Base-by-base conservation (phyloP, 73 alveolate species). In the Stentor coeruleus region DNA sequence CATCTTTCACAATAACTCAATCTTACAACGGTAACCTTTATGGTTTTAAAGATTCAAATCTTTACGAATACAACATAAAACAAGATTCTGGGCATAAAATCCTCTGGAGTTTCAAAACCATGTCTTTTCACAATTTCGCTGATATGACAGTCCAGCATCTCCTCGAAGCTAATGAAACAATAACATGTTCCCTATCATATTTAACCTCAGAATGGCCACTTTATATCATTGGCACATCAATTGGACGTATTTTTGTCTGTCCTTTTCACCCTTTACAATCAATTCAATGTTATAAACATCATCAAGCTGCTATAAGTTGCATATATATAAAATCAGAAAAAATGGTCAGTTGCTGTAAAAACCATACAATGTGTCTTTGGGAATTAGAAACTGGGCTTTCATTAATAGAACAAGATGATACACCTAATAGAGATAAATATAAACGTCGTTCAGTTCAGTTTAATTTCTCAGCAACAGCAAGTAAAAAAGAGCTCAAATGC, bases 231-330 rank as follows among this genome's bases (percentile, higher is more conserved):
- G 79, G 79, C 49, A 66, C 79, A 28, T 66, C 79, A 0, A 28
- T 31, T 28, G 79, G 79, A 2, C n/a, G 33, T 20, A 66, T 66
- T 26, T 20, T 26, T 33, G n/a, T 66, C 0, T 26, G 39, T 33
- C 79, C 36, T 1, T 66, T 66, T 66, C 79, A 66, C 49, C 79
- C 79, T 66, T 20, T 20, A 20, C 79, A 66, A 2, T 31, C 37
- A 1, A 40, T 66, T 31, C 37, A 66, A 28, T 11, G n/a, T 15
- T 66, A 26, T 66, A 11, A 20, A 37, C 33, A 33, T 2, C 79
- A 66, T 2, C n/a, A 33, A 20, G 1, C 79, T 20, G 49, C 79
- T 66, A 66, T 66, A 20, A 66, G 49, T 31, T 66, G 79, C 39
- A 20, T 66, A 28, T 66, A 66, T 33, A 20, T 66, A 20, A 66